A percentile compares a stretch with the other conserved stretches of the same genome.
Evolutionary conservation across 495 filamentous ascomycete genomes (phyloP).

Genomic region (Penicillium subrubescens): DNA sequence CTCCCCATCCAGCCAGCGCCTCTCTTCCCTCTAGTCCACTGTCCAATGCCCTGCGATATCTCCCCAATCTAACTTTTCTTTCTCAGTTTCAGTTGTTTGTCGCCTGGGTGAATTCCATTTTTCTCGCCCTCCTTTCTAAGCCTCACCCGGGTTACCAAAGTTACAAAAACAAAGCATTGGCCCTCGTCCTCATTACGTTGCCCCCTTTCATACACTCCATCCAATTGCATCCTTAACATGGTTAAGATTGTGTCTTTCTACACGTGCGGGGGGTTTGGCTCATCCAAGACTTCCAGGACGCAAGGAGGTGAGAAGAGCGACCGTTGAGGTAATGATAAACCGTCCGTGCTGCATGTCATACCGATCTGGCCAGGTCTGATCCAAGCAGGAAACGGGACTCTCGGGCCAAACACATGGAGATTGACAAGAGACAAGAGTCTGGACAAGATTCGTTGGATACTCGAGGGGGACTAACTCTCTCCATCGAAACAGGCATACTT

Average conservation of each 20-base stretch:
- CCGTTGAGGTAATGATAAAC: conserved; percentile 17
- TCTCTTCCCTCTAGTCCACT: neutral
- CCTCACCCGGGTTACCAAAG: neutral
- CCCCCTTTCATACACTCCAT: neutral
- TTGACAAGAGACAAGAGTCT: neutral
- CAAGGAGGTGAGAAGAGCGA: conserved; percentile 23
- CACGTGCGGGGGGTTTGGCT: conserved; percentile 16
- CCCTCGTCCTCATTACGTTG: neutral
- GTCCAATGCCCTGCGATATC: neutral
- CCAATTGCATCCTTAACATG: conserved; percentile 2
- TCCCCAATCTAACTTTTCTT: neutral
- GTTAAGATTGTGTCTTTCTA: neutral
- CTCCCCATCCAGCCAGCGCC: neutral
- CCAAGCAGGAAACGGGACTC: neutral
- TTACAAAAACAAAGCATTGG: neutral
- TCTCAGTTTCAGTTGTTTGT: neutral
- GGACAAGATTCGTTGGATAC: neutral
- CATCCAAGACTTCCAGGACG: conserved; percentile 1
- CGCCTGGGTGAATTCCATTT: neutral
- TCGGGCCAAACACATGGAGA: neutral
- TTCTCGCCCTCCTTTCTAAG: neutral
- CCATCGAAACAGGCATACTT: neutral
- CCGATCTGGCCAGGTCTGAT: conserved; percentile 15
- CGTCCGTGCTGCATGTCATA: conserved; percentile 30
- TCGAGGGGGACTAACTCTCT: neutral